Evolutionary conservation across 23 red algal species (phyloP).

Genomic region (Gracilaria vermiculophylla): DNA sequence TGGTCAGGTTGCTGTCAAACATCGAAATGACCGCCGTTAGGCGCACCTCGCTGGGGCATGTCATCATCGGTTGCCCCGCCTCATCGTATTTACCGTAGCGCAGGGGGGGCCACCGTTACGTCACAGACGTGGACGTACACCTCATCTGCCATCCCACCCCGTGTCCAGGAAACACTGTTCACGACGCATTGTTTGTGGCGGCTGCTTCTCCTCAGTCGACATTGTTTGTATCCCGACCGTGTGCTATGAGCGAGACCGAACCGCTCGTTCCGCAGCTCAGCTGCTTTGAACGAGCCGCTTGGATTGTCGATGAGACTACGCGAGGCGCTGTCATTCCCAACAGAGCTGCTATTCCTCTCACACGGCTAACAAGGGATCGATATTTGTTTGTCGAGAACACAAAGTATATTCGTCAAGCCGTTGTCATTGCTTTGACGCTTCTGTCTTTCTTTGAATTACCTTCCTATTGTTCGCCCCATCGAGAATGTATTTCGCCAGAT

Average conservation of each 20-base stretch:
- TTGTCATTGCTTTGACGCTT: conserved; percentile 34
- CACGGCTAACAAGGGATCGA: conserved; percentile 3
- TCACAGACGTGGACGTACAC: neutral
- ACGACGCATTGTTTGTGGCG: neutral
- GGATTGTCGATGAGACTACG: conserved; percentile 74
- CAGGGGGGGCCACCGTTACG: neutral
- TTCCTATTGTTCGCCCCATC: conserved; percentile 40
- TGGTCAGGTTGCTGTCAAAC: too few relatives aligned
- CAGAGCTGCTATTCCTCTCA: conserved; percentile 13
- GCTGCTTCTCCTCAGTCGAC: neutral
- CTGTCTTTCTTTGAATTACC: conserved; percentile 73
- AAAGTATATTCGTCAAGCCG: conserved; percentile 16
- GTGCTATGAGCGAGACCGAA: conserved; percentile 9
- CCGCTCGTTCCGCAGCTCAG: conserved; percentile 12
- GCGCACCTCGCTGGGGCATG: neutral
- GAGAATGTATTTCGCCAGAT: conserved; percentile 32
- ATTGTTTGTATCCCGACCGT: neutral
- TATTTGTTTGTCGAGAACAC: conserved; percentile 62
- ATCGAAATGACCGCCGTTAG: neutral
- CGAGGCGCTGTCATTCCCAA: conserved; percentile 47
- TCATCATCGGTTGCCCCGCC: neutral
- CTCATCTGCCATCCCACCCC: neutral
- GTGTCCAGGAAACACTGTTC: too few relatives aligned
- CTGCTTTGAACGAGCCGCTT: conserved; percentile 57
- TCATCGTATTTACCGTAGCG: neutral